Evolutionary conservation across 2,329 filamentous ascomycete genomes (phyloP), one percentile per base, ranked within the genome.

Genomic region (Xylariaceae sp.): DNA sequence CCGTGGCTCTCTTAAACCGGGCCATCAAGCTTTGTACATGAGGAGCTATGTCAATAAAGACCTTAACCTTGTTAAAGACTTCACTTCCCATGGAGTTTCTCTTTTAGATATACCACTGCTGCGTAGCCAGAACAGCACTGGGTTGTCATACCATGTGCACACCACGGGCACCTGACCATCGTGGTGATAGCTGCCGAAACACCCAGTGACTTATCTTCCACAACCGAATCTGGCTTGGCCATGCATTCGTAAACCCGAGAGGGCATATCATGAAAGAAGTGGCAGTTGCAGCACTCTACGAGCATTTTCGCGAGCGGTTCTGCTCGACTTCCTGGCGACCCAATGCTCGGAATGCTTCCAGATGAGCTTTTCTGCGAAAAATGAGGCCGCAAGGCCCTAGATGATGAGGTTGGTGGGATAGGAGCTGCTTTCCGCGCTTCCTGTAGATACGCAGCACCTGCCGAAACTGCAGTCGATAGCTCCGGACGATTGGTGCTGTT

Each of bases 121-220:
- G 84, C 82, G 72, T 87, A 87, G 6, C 86, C 87, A 9, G 85
- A 80, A 67, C 87, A 91, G 71, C 87, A 91, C 53, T 72, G 74
- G 11, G 80, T 86, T 60, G 77, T 85, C 86, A 91, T 89, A 43
- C 81, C 80, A 72, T 91, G 87, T 36, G 76, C 76, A 67, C 87
- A 91, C 87, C 87, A 90, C 7, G 86, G 86, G 67, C 87, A 90
- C 60, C 81, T 82, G 21, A 88, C 82, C 64, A 79, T 82, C 59
- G 84, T 85, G 7, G 79, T 83, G 37, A 86, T 77, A 6, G 79
- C 73, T 1, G 82, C 82, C 35, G 77, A 77, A 36, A 84, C 81
- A 0, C 81, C 81, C 5, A 78, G 69, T 24, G 72, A 69, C 49
- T 75, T 75, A 42, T 81, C 79, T 47, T 78, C 76, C 10, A 86